Base-by-base conservation (phyloP, 352 stramenopile genomes). In the Globisporangium apiculatum region DNA sequence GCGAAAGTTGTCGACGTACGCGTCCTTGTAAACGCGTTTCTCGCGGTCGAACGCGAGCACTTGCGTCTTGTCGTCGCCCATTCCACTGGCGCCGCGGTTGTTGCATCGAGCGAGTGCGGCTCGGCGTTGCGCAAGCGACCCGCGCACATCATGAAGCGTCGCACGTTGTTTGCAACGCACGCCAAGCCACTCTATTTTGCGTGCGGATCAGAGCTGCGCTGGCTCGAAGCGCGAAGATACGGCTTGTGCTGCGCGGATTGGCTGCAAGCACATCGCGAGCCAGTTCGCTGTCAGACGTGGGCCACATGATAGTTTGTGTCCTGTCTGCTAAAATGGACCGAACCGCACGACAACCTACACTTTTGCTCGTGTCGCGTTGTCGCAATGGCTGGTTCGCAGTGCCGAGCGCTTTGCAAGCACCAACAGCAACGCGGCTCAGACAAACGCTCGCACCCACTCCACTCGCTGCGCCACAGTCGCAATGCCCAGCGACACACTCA, bases 11-110 rank as follows among this genome's bases (percentile, higher is more conserved):
- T 79, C 63, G 36, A 87, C 81, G 53, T 88, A 86, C 0, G 79
- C 79, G 60, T 89, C 75, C 67, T 88, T 89, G 61, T 87, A 89
- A 45, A 85, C 67, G 58, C 77, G 73, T 74, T 86, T 91, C 57
- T 91, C 76, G 66, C 73, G 76, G 65, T 89, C 76, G 60, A 73
- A 87, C 51, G 76, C 75, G 14, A 86, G 57, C 61, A 77, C 67
- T 47, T 80, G 69, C 46, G 70, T 68, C 62, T 78, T 83, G 58
- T 84, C 66, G 38, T 15, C 24, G 37, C 45, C 55, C n/a, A 5
- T 53, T 31, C n/a, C 9, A 9, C 49, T 11, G 10, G 5, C 40
- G 14, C 15, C 10, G 40, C 15, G 15, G 24, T 40, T 47, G 42
- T n/a, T 14, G 41, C 2, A 17, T n/a, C 42, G 9, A 17, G 42